Percentiles rank a stretch among this genome's conserved stretches.
Conservation (phyloP, 1,139 yeast genomes). For the Kodamaea suecica region DNA sequence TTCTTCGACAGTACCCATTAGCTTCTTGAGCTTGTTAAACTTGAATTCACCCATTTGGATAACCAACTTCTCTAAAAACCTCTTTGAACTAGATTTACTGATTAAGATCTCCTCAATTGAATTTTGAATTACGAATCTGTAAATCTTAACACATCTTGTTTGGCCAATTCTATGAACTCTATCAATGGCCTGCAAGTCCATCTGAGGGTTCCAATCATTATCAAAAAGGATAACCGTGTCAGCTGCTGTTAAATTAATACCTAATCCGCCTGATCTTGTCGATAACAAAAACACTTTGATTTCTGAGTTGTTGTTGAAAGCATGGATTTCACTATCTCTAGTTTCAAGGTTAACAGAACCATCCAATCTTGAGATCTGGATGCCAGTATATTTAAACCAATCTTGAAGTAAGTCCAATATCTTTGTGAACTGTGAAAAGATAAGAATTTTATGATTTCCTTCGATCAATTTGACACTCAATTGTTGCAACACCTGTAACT, state of each 20-base stretch:
- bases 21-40: slow-evolving; percentile 35
- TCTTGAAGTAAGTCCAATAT: slow-evolving; percentile 75
- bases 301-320: slow-evolving; percentile 40
- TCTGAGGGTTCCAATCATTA: slow-evolving; percentile 97
- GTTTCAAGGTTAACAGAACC: slow-evolving; percentile 67
- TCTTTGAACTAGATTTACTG: slow-evolving; percentile 72
- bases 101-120: slow-evolving; percentile 83
- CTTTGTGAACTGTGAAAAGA: slow-evolving; percentile 81
- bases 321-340: slow-evolving; percentile 60
- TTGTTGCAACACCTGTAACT: slow-evolving; percentile 66
- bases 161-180: slow-evolving; percentile 95
- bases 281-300: slow-evolving; percentile 65
- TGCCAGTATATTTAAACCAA: slow-evolving; percentile 42
- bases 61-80: slow-evolving; percentile 75
- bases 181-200: slow-evolving; percentile 94
- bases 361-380: slow-evolving; percentile 64
- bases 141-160: slow-evolving; percentile 73
- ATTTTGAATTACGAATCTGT: slow-evolving; percentile 68
- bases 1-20: slow-evolving; percentile 18
- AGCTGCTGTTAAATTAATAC: slow-evolving; percentile 80
- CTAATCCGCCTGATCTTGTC: slow-evolving; percentile 94
- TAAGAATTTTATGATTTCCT: slow-evolving; percentile 61
- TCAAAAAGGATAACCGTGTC: slow-evolving; percentile 89
- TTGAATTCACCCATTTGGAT: slow-evolving; percentile 83
- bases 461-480: slow-evolving; percentile 47